Evolutionary conservation across 768 basidiomycete genomes (phyloP).

Genomic region (Termitomyces sp.): DNA sequence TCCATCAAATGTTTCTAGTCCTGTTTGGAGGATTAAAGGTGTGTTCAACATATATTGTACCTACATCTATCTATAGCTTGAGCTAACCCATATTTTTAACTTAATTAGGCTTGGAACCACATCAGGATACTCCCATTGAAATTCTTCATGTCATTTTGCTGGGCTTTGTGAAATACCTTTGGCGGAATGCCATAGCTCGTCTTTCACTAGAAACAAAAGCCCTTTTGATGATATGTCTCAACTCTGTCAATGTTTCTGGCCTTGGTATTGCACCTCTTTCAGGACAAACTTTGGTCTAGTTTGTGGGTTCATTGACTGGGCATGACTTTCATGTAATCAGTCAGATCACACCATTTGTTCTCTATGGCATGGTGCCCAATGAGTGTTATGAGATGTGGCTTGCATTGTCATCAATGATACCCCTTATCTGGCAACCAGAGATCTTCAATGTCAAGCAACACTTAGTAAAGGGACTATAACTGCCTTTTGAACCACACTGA

Average conservation of each 20-base stretch:
- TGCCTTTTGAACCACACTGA: too few species aligned
- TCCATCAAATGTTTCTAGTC: neutral
- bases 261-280: constrained; percentile 16
- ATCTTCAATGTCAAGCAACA: constrained; percentile 21
- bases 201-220: constrained; percentile 22
- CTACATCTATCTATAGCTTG: too few species aligned
- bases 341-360: constrained; percentile 30
- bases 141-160: constrained; percentile 41
- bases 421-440: constrained; percentile 31
- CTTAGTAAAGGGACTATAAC: constrained; percentile 17
- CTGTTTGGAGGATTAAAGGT: neutral
- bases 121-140: constrained; percentile 40
- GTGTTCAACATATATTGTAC: too few species aligned
- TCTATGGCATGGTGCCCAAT: constrained; percentile 26
- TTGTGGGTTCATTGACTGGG: constrained; percentile 30
- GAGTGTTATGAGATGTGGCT: constrained; percentile 23
- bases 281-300: constrained; percentile 31
- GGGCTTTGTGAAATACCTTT: constrained; percentile 46
- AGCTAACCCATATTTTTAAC: too few species aligned
- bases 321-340: constrained; percentile 23
- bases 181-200: constrained; percentile 32
- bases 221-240: constrained; percentile 18
- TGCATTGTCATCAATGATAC: constrained; percentile 20
- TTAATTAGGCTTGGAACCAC: constrained; percentile 31
- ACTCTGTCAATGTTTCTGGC: constrained; percentile 28